Percentiles rank a stretch among this genome's conserved stretches.
These are phyloP conservation scores for Pulveroboletus frians DNA, from an alignment of 768 basidiomycete species.

Conservation along the genomic window DNA sequence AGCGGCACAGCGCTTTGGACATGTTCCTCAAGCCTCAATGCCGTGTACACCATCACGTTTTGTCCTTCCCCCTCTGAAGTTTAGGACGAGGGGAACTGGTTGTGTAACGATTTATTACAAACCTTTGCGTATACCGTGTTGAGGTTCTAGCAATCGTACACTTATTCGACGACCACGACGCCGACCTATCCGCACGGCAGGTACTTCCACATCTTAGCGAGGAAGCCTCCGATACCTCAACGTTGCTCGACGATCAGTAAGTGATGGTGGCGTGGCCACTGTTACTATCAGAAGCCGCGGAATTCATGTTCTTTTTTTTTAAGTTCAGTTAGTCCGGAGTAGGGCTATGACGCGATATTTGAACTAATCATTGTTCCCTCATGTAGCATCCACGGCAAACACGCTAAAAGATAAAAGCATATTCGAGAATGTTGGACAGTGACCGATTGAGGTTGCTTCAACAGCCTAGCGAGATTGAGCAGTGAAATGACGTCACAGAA, in stretches of 20 bases:
- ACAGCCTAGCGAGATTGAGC: background rate
- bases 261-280: background rate
- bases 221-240: no score
- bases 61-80: constrained; percentile 31
- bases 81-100: background rate
- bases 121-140: background rate
- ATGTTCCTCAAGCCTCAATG: constrained; percentile 31
- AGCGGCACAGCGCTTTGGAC: constrained; percentile 43
- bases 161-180: no score
- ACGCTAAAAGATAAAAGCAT: no score
- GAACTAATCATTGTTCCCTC: background rate
- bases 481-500: no score
- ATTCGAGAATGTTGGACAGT: background rate
- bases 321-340: background rate
- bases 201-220: no score
- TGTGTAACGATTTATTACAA: background rate
- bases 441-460: background rate
- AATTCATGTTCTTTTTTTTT: background rate
- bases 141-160: no score
- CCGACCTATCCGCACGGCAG: no score
- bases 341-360: background rate
- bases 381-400: background rate
- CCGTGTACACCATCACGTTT: constrained; percentile 45
- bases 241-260: no score
- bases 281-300: background rate